Conservation (phyloP, 1,139 yeast genomes). For the Pichia sp. region DNA sequence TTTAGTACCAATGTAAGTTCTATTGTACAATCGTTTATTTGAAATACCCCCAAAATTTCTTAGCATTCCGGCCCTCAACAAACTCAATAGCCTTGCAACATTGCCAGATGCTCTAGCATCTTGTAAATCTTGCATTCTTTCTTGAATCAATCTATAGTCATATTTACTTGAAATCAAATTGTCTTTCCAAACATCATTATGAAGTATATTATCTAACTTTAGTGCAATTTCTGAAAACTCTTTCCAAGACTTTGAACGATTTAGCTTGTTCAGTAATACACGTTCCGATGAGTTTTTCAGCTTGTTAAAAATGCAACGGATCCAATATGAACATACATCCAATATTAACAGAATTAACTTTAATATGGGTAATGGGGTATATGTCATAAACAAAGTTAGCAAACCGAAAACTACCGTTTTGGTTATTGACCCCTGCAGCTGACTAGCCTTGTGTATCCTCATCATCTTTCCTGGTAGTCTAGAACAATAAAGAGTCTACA, state of each 20-base stretch:
- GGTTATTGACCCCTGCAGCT: conserved; percentile 6
- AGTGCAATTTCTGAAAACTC: conserved; percentile 61
- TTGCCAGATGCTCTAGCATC: conserved; percentile 63
- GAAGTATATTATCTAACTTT: conserved; percentile 60
- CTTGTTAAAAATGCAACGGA: conserved; percentile 28
- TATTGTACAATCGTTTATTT: conserved; percentile 70
- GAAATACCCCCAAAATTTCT: conserved; percentile 91
- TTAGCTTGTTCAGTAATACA: conserved; percentile 39
- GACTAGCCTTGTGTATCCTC: conserved; percentile 8
- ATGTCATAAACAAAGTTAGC: conserved; percentile 14
- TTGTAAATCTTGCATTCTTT: conserved; percentile 58
- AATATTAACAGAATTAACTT: conserved; percentile 15
- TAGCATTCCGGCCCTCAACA: conserved; percentile 76
- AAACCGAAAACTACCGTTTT: conserved; percentile 13
- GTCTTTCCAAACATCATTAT: conserved; percentile 78
- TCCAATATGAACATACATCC: conserved; percentile 21
- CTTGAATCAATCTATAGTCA: conserved; percentile 78
- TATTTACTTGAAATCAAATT: conserved; percentile 78
- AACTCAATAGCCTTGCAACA: conserved; percentile 55
- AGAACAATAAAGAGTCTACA: neutral
- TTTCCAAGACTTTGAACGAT: conserved; percentile 45
- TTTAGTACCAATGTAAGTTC: conserved; percentile 86
- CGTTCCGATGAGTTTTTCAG: conserved; percentile 30
- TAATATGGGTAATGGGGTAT: conserved; percentile 19
- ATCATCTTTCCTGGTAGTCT: conserved; percentile 7